These are phyloP conservation scores for Lithocarpus polystachyus DNA, from an alignment of 306 rosid species.

Conservation along the genomic window DNA sequence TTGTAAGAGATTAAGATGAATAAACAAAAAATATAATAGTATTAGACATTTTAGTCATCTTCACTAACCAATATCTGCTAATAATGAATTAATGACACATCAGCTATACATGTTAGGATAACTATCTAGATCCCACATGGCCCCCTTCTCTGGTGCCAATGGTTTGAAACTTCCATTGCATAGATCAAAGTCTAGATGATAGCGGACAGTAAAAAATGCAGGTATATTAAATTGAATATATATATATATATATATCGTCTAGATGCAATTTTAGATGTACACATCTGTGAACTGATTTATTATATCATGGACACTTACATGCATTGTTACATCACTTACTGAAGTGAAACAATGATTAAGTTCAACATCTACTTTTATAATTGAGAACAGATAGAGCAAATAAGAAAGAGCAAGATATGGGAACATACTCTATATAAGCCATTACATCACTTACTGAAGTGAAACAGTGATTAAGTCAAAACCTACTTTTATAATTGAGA, in stretches of 20 bases:
- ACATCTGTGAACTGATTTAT: neutral
- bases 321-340: neutral
- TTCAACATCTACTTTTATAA: neutral
- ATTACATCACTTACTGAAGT: neutral
- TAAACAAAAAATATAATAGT: neutral
- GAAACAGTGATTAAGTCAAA: neutral
- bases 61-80: neutral
- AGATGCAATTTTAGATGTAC: neutral
- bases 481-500: neutral
- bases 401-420: neutral
- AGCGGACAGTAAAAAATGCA: neutral
- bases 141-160: neutral
- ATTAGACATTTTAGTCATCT: neutral
- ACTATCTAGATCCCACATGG: neutral
- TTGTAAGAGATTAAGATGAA: neutral
- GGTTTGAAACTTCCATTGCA: neutral
- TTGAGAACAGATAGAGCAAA: neutral
- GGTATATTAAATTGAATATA: neutral
- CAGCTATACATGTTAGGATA: neutral
- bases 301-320: neutral
- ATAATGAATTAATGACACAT: neutral
- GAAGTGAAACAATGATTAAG: neutral
- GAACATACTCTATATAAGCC: constrained; percentile 59
- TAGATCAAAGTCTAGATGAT: neutral
- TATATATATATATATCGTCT: too few relatives aligned